Percentiles rank a stretch among this genome's conserved stretches.
Evolutionary conservation across 768 basidiomycete genomes (phyloP).

Genomic region (Lactarius evosmus): DNA sequence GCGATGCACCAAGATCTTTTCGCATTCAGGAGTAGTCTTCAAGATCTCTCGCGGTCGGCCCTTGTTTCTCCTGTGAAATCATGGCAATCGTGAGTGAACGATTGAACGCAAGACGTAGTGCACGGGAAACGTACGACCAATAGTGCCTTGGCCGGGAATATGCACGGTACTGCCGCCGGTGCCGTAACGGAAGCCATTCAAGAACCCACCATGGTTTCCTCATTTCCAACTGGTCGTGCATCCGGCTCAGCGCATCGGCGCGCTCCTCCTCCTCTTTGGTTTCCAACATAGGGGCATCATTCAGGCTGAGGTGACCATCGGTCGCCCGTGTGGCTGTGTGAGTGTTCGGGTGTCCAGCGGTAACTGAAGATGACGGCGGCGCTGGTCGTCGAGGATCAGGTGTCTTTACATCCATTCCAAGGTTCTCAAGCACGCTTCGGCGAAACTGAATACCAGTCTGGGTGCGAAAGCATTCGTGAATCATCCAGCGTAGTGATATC

Average conservation of each 20-base stretch:
- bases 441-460: conserved; percentile 41
- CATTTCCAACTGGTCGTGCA: conserved; percentile 56
- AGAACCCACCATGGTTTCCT: conserved; percentile 61
- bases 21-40: neutral
- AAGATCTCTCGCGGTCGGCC: conserved; percentile 6
- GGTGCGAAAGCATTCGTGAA: conserved; percentile 50
- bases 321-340: neutral
- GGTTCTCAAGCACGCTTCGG: conserved; percentile 32
- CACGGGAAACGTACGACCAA: conserved; percentile 6
- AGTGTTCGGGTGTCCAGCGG: neutral
- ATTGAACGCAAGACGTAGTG: neutral
- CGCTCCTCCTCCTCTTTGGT: conserved; percentile 60
- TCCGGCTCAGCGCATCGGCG: conserved; percentile 48
- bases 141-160: neutral
- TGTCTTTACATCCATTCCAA: conserved; percentile 35
- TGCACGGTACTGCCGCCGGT: neutral
- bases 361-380: neutral
- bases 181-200: conserved; percentile 41
- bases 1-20: conserved; percentile 14
- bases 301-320: neutral
- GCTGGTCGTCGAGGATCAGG: conserved; percentile 28
- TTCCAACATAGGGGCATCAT: conserved; percentile 30
- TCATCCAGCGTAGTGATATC: conserved; percentile 62
- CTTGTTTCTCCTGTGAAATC: conserved; percentile 2
- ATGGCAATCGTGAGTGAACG: neutral